Evolutionary conservation across 805 yeast genomes (phyloP), one percentile per base, ranked within the genome.

Genomic region (Hanseniaspora osmophila): DNA sequence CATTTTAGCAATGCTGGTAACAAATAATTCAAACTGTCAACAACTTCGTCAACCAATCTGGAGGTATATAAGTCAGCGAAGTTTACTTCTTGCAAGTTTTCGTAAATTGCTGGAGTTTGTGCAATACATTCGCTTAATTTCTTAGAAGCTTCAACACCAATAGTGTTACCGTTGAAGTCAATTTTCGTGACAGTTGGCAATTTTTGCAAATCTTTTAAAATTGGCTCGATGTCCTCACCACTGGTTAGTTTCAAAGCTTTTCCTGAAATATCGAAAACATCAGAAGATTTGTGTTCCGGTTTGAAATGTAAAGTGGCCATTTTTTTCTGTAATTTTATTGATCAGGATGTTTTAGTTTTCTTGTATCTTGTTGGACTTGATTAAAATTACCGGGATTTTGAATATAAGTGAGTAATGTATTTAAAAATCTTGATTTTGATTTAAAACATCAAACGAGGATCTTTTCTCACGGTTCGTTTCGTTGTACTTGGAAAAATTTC

Each of bases 21-120:
- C 51, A 92, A 68, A 52, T 71, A 69, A 48, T 74, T 75, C 60
- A 92, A 72, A 4, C 95, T 78, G 51, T 77, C 74, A 17, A 96
- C 97, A 51, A 92, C 94, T 65, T 92, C 99, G 48, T 88, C 88
- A 55, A 86, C 87, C 52, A 90, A 74, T 60, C 99, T 76, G 11
- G 97, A 95, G 27, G 97, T 92, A 68, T 85, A 92, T 51, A 92
- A 73, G 63, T 92, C 99, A 43, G 94, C 88, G 53, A 92, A 78
- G 61, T 90, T 77, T 48, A 86, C 76, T 54, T 80, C 88, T 49
- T 68, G 73, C 55, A 77, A 66, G 47, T 76, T 68, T 43, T 67
- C 68, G 39, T 60, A 59, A 33, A 65, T 60, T 10, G 58, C 48
- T 44, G 56, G 56, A 54, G 63, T 60, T 41, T 54, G 45, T 48